A percentile compares a stretch with the other conserved stretches of the same genome.
phyloP scores from a whole-genome alignment of 192 early-diverging fungal genomes.

The Coemansia sp. region DNA sequence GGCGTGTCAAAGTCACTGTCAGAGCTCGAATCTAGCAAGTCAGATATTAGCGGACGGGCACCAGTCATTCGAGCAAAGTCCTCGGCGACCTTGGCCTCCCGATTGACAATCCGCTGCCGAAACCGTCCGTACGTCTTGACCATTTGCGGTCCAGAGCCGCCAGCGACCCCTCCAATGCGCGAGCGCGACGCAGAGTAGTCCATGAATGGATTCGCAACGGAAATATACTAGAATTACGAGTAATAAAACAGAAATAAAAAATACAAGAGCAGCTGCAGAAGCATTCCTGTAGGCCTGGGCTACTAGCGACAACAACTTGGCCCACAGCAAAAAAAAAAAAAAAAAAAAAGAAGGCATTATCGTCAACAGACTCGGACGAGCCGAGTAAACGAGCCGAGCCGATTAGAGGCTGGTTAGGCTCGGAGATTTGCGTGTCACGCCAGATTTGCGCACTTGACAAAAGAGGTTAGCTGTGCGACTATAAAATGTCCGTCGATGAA shows the following conservation, averaged over 20 bases:
- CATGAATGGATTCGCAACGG: conserved; percentile 11
- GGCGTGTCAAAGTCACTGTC: conserved; percentile 45
- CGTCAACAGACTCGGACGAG: background rate
- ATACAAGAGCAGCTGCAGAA: background rate
- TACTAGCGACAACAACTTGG: background rate
- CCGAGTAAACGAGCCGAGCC: background rate
- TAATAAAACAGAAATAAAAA: background rate
- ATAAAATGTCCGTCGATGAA: background rate
- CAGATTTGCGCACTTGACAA: conserved; percentile 1
- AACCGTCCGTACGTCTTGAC: conserved; percentile 54
- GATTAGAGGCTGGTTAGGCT: background rate
- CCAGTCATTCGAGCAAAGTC: conserved; percentile 44
- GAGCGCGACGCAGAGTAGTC: conserved; percentile 39
- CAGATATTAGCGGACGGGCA: conserved; percentile 27
- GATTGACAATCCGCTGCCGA: conserved; percentile 37
- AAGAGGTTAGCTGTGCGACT: conserved; percentile 6
- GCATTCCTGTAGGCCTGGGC: background rate
- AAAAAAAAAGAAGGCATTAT: background rate
- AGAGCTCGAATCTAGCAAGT: conserved; percentile 39
- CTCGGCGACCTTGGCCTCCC: conserved; percentile 30
- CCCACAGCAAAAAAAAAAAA: too few species aligned
- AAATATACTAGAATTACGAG: background rate
- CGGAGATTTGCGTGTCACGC: conserved; percentile 2
- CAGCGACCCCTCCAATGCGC: conserved; percentile 25
- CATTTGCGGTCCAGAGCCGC: conserved; percentile 24